Percentiles rank a stretch among this genome's conserved stretches.
Conservation (phyloP, 2,329 filamentous ascomycete species). For the Penicillium verrucosum region DNA sequence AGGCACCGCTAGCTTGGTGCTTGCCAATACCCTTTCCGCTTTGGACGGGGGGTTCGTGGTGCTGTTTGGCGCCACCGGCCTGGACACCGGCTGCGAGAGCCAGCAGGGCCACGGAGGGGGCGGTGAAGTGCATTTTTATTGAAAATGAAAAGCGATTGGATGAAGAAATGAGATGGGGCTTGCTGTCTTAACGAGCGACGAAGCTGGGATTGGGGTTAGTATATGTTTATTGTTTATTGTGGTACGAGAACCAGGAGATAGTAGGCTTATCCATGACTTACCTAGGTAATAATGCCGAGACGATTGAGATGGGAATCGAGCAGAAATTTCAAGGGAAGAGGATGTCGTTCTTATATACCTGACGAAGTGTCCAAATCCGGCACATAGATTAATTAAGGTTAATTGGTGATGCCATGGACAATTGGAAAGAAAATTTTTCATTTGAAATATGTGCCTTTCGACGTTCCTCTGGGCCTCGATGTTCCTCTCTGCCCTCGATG, state of each 20-base stretch:
- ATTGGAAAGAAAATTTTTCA: not conserved
- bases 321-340: not conserved
- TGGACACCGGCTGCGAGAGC: constrained; percentile 18
- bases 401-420: constrained; percentile 18
- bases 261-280: not conserved
- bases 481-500: constrained; percentile 13
- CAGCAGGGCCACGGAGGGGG: constrained; percentile 18
- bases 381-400: not conserved
- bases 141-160: constrained; percentile 16
- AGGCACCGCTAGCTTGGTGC: not conserved
- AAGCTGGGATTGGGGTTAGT: constrained; percentile 14
- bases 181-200: constrained; percentile 24
- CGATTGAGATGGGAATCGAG: constrained; percentile 1
- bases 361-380: constrained; percentile 20
- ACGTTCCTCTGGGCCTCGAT: constrained; percentile 12
- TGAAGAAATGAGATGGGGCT: constrained; percentile 9
- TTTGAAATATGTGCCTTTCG: constrained; percentile 9
- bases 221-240: not conserved
- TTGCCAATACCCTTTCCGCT: constrained; percentile 6
- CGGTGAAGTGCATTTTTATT: constrained; percentile 33
- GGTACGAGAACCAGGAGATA: too few species aligned
- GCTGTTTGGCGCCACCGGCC: constrained; percentile 8
- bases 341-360: constrained; percentile 21
- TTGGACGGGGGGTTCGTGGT: constrained; percentile 16
- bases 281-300: constrained; percentile 6